Percentiles rank a stretch among this genome's conserved stretches.
phyloP scores from a whole-genome alignment of 805 yeast genomes.

The Pichia scutulata region DNA sequence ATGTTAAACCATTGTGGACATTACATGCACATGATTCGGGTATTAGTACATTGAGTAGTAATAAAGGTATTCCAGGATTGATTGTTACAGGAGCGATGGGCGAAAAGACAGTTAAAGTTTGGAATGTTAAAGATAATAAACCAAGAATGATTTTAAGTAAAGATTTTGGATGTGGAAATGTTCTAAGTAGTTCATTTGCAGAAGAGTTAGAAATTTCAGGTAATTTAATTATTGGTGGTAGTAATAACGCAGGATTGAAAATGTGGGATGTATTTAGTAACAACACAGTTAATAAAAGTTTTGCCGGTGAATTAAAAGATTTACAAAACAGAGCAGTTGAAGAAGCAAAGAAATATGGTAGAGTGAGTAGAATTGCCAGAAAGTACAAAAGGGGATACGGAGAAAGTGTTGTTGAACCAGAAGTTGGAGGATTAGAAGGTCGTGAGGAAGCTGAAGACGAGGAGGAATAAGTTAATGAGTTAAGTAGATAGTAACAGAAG shows the following conservation, averaged over 20 bases:
- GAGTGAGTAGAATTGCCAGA: conserved; percentile 67
- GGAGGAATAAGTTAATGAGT: conserved; percentile 1
- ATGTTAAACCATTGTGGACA: conserved; percentile 77
- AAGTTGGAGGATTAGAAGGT: conserved; percentile 56
- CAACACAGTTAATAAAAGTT: conserved; percentile 62
- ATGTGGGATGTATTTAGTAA: conserved; percentile 91
- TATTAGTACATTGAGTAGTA: conserved; percentile 71
- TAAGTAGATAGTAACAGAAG: not conserved
- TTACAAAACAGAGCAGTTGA: conserved; percentile 51
- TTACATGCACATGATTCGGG: conserved; percentile 96
- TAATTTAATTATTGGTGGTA: conserved; percentile 80
- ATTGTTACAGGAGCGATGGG: conserved; percentile 86
- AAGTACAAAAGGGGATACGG: conserved; percentile 45
- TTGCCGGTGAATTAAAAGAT: conserved; percentile 48
- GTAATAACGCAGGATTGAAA: conserved; percentile 62
- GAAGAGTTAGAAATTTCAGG: conserved; percentile 80
- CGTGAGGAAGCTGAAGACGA: conserved; percentile 44
- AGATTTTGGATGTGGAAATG: conserved; percentile 93
- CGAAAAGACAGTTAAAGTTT: conserved; percentile 76
- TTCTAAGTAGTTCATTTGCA: conserved; percentile 73
- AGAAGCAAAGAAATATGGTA: conserved; percentile 48
- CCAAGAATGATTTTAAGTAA: conserved; percentile 89
- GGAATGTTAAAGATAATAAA: conserved; percentile 52
- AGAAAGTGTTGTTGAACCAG: conserved; percentile 57
- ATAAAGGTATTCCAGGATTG: conserved; percentile 59